phyloP scores from a whole-genome alignment of 371 early-diverging fungal species.

The Entomophthora muscae region DNA sequence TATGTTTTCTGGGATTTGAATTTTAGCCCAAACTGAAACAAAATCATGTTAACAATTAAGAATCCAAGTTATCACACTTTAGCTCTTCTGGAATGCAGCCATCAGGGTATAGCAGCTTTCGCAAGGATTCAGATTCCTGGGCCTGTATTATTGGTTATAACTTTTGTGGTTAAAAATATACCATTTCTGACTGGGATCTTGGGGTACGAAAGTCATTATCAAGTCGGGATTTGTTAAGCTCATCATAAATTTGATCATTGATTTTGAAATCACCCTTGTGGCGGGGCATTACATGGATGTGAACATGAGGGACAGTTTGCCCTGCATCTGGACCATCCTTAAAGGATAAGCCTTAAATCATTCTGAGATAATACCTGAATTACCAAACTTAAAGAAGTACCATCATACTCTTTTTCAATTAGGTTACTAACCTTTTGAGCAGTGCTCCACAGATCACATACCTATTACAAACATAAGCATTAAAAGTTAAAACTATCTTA shows the following conservation, averaged over 20 bases:
- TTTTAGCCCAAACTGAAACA: too few relatives aligned
- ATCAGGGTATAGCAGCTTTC: neutral
- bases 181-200: neutral
- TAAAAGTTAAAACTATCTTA: neutral
- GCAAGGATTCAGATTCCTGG: neutral
- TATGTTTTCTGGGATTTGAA: too few relatives aligned
- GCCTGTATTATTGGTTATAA: neutral
- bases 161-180: neutral
- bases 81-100: neutral
- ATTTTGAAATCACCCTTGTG: constrained; percentile 56
- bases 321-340: constrained; percentile 75
- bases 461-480: neutral
- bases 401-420: neutral
- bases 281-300: constrained; percentile 86
- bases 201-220: constrained; percentile 10
- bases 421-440: neutral
- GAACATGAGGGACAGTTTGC: constrained; percentile 85
- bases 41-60: too few relatives aligned
- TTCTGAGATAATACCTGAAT: constrained; percentile 4
- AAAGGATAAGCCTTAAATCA: neutral
- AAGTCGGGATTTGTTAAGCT: constrained; percentile 30
- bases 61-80: neutral
- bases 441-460: constrained; percentile 7
- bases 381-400: neutral
- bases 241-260: constrained; percentile 79